A percentile compares a stretch with the other conserved stretches of the same genome.
These are phyloP conservation scores for Penicillium fuscoglaucum DNA, from an alignment of 2,329 filamentous ascomycete genomes.

Conservation along the genomic window DNA sequence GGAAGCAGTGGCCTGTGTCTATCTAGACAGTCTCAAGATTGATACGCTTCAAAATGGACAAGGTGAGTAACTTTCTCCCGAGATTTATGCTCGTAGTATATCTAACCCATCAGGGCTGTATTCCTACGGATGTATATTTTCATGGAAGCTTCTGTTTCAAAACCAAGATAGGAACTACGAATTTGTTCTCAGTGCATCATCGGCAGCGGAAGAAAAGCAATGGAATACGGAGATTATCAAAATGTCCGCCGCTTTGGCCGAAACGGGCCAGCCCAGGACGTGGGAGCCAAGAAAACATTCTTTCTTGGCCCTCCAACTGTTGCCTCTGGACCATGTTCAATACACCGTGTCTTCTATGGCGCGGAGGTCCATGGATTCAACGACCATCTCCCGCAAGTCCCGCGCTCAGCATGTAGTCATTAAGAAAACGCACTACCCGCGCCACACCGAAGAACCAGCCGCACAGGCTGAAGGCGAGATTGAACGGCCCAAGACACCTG, in stretches of 20 bases:
- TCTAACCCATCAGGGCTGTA: constrained; percentile 64
- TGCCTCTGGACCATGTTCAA: constrained; percentile 72
- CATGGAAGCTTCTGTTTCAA: constrained; percentile 90
- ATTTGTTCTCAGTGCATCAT: constrained; percentile 83
- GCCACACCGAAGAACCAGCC: constrained; percentile 53
- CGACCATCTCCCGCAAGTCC: constrained; percentile 70
- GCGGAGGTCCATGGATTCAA: constrained; percentile 67
- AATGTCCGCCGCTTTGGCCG: constrained; percentile 52
- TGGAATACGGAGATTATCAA: constrained; percentile 72
- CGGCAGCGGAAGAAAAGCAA: constrained; percentile 71
- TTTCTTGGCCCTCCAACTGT: constrained; percentile 66
- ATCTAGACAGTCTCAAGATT: constrained; percentile 50
- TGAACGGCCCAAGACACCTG: constrained; percentile 77
- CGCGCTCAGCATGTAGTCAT: constrained; percentile 76
- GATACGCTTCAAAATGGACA: constrained; percentile 38
- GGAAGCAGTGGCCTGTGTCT: constrained; percentile 71
- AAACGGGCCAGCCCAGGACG: constrained; percentile 50
- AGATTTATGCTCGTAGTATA: background rate
- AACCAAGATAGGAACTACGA: constrained; percentile 75
- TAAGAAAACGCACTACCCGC: constrained; percentile 75
- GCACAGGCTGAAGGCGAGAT: constrained; percentile 56
- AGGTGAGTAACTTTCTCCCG: constrained; percentile 32
- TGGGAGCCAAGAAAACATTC: constrained; percentile 31
- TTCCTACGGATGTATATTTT: constrained; percentile 81
- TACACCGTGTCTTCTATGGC: constrained; percentile 64